Conservation (phyloP, 176 grass and related monocot genomes). For the Musa itinerans region DNA sequence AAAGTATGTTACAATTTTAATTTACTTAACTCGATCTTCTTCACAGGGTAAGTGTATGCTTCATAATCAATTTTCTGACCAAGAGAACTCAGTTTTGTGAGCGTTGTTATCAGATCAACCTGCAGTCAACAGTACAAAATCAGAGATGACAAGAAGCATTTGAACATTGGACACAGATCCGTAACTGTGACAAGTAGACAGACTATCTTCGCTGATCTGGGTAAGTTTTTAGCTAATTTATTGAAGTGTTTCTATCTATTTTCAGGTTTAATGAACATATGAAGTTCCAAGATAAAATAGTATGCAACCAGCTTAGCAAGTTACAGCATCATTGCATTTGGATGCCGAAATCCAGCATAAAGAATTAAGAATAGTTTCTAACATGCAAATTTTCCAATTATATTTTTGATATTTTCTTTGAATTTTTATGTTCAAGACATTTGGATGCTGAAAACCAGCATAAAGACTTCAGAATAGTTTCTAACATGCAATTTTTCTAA, state of each 20-base stretch:
- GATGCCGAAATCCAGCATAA: too few relatives aligned
- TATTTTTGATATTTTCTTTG: too few relatives aligned
- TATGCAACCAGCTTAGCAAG: too few relatives aligned
- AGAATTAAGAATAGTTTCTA: not conserved
- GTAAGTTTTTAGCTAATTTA: too few relatives aligned
- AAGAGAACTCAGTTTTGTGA: constrained; percentile 81
- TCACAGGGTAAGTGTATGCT: constrained; percentile 76
- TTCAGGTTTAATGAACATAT: too few relatives aligned
- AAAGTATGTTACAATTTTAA: constrained; percentile 49
- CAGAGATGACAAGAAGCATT: not conserved
- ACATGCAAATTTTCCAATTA: not conserved
- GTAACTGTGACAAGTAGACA: not conserved
- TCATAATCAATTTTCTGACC: constrained; percentile 94
- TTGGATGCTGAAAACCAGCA: too few relatives aligned
- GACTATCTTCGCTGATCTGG: too few relatives aligned
- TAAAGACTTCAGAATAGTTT: not conserved
- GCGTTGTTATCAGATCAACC: constrained; percentile 94
- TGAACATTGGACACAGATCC: not conserved
- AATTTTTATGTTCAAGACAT: too few relatives aligned
- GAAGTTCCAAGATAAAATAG: too few relatives aligned
- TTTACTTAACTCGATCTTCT: constrained; percentile 76
- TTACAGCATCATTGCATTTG: too few relatives aligned
- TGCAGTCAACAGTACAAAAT: constrained; percentile 20
- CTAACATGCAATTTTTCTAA: not conserved
- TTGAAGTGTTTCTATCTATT: too few relatives aligned